Base-by-base conservation (phyloP, 2,329 filamentous ascomycete species). In the Rutstroemia sp. region DNA sequence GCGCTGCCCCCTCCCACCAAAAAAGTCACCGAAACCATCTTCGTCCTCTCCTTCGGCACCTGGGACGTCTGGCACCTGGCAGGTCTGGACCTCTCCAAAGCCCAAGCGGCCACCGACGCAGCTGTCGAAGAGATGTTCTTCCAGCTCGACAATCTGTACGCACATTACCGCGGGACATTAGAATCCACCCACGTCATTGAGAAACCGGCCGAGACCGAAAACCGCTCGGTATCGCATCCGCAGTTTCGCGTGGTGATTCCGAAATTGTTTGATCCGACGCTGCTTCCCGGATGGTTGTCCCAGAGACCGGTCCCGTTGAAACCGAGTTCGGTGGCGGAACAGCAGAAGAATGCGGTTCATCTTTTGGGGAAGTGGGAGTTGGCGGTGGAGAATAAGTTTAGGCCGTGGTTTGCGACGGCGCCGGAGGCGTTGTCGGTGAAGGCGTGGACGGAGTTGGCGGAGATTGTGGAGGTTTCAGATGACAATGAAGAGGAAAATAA, bases 311-410 rank as follows among this genome's bases (percentile, higher is more conserved):
- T 64, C 2, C 73, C 78, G 1, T 71, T 76, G 1, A 61, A 57
- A 14, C 77, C 77, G 10, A 77, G 79, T 61, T 74, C 70, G 14
- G 71, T 72, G 39, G 72, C 75, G 2, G 78, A 81, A 60, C 76
- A 83, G 60, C 70, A 80, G 62, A 78, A 77, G 57, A 82, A 81
- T 58, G 78, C 79, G 2, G 74, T 75, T 1, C 73, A 74, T 49
- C 65, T 84, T 42, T 78, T 78, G 0, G 64, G 64, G 8, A 68
- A 71, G 12, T 83, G 80, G 80, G 80, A 83, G 60, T 61, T 68
- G 4, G 61, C 68, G 39, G 58, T 82, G 3, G 67, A 71, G n/a
- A 67, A 67, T 6, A 67, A 68, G 16, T 67, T 79, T 51, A 65
- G 69, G 0, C 62, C 70, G 7, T 83, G 80, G 80, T 54, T 54